Evolutionary conservation across 179 eudicot genomes (phyloP), one percentile per base, ranked within the genome.

Genomic region (Amaranthus tricolor): DNA sequence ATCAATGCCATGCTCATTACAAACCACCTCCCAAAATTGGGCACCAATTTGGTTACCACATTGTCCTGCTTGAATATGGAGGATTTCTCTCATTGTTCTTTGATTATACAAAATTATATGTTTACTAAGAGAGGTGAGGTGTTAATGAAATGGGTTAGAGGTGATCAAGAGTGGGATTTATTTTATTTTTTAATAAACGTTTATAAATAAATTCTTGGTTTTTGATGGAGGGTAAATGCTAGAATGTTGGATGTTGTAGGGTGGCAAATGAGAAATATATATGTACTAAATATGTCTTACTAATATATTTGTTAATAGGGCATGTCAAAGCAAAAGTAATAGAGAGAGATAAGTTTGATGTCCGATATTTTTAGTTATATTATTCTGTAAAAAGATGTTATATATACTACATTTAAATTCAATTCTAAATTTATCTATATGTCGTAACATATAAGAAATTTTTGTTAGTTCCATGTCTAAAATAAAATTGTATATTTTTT

Each of bases 1-100:
- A 62, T 87, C 90, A 11, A 85, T 85, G 0, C 85, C 90, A 78
- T 87, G 89, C 71, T 85, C 88, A 2, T 78, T 82, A 44, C 87
- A 85, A 0, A 85, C 79, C 1, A 85, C 85, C 61, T 82, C 87
- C 87, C 87, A 84, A 79, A 84, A 84, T 59, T 82, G 82, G 6
- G 87, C 83, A 0, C 87, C 87, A 24, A 85, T 82, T 60, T 85
- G 87, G 76, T 85, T 85, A 14, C 87, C 87, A 60, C 87, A 85
- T 80, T 85, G 87, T 10, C 87, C 85, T 0, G 83, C 88, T 65
- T 85, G 88, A 9, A 85, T 85, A 78, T 85, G 88, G 0, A 85
- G 79, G 64, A 85, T 85, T 71, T 84, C 87, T 50, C 89, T 77
- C 87, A 85, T 81, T 52, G 50, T 80, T 0, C 10, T 31, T 31